Base-by-base conservation (phyloP, 2,329 filamentous ascomycete species). In the Furcasterigmium furcatum region DNA sequence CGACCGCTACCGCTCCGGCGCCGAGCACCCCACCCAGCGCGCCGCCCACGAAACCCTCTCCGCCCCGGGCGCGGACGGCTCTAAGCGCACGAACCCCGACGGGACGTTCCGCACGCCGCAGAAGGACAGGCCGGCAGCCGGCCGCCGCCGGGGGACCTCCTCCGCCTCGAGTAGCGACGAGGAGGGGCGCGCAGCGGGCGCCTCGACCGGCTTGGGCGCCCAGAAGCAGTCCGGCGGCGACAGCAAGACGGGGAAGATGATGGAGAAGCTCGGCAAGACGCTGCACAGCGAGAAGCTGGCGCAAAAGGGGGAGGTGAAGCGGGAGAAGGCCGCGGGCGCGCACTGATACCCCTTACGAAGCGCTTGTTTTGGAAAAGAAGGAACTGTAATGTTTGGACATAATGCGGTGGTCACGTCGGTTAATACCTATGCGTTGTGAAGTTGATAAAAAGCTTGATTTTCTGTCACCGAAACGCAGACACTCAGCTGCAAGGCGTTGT, bases 181-280 rank as follows among this genome's bases (percentile, higher is more conserved):
- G 34, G 22, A 47, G 24, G 24, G 24, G 24, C 24, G 12, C 24
- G 24, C 38, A n/a, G n/a, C n/a, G n/a, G n/a, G n/a, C n/a, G n/a
- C n/a, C n/a, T n/a, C n/a, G n/a, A n/a, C n/a, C n/a, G n/a, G n/a
- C n/a, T n/a, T n/a, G n/a, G n/a, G 27, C 19, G 45, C 43, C 43
- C 38, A 44, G 20, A 32, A 43, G 14, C 42, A 29, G 5, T 41
- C 35, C n/a, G 27, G 35, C 38, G 55, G 55, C 13, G 72, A 77
- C 56, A 77, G 74, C 42, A 72, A 70, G 14, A 44, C 79, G 19
- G 79, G 79, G 39, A 82, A 79, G 63, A 46, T 83, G 20, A 65
- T 83, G 60, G 77, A 84, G 64, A 82, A 80, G 68, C 74, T 72
- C 6, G 77, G 79, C 9, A 59, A 63, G 12, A 54, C 75, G 41